Evolutionary conservation across 2,329 filamentous ascomycete genomes (phyloP).

Genomic region (Pseudogymnoascus pannorum): DNA sequence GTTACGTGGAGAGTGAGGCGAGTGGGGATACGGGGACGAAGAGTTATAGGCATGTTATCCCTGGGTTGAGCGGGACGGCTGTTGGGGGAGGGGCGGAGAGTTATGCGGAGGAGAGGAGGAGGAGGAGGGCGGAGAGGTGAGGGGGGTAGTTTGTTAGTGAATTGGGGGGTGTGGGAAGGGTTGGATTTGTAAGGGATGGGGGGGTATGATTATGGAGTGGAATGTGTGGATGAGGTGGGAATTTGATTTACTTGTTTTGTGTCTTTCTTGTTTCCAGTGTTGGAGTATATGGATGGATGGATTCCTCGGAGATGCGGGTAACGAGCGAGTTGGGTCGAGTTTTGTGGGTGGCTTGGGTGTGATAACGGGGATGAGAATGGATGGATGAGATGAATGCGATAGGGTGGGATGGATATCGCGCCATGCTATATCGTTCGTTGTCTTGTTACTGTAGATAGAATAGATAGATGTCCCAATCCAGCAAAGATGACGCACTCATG

Average conservation of each 20-base stretch:
- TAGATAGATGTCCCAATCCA: not conserved
- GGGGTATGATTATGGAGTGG: not conserved
- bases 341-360: not conserved
- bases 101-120: constrained; percentile 15
- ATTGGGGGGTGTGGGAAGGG: not conserved
- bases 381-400: too few relatives aligned
- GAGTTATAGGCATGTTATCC: constrained; percentile 29
- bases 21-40: constrained; percentile 28
- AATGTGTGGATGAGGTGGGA: not conserved
- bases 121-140: not conserved
- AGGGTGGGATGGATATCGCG: not conserved
- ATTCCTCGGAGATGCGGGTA: not conserved
- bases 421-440: not conserved
- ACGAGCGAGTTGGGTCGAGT: not conserved
- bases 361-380: too few relatives aligned
- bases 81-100: constrained; percentile 13
- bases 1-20: constrained; percentile 17
- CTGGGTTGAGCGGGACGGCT: constrained; percentile 20
- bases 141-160: not conserved
- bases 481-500: not conserved
- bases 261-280: not conserved
- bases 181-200: not conserved
- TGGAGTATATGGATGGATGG: not conserved
- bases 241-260: not conserved
- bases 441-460: not conserved